phyloP scores from a whole-genome alignment of 2,329 filamentous ascomycete genomes.

The Fusarium verrucosum region DNA sequence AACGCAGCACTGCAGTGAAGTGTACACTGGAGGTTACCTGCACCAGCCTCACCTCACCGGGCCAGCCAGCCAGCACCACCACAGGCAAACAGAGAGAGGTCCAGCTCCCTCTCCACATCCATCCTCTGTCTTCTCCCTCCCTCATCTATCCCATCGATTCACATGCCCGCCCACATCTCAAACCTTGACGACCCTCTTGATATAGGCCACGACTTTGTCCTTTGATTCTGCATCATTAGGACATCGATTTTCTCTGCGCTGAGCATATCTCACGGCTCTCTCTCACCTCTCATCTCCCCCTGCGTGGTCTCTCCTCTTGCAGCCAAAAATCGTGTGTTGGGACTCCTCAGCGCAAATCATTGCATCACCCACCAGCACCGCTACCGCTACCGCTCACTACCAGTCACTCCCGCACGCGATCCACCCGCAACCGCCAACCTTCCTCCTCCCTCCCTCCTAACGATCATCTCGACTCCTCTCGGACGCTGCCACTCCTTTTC shows the following conservation, averaged over 20 bases:
- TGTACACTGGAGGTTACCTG: neutral
- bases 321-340: slow-evolving; percentile 45
- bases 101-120: slow-evolving; percentile 37
- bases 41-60: slow-evolving; percentile 21
- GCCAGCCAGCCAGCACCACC: slow-evolving; percentile 5
- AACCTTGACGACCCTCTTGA: slow-evolving; percentile 26
- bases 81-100: too few species aligned
- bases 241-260: slow-evolving; percentile 26
- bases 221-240: slow-evolving; percentile 22
- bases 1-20: slow-evolving; percentile 6
- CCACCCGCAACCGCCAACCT: slow-evolving; percentile 42
- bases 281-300: neutral
- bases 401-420: slow-evolving; percentile 42
- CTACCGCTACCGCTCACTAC: neutral
- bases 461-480: slow-evolving; percentile 34
- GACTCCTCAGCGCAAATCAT: slow-evolving; percentile 47
- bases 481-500: slow-evolving; percentile 35
- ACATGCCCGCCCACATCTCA: slow-evolving; percentile 36
- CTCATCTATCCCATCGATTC: slow-evolving; percentile 44
- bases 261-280: slow-evolving; percentile 19
- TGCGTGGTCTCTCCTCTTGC: slow-evolving; percentile 26
- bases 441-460: slow-evolving; percentile 35
- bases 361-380: slow-evolving; percentile 44
- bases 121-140: slow-evolving; percentile 35
- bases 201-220: slow-evolving; percentile 34